phyloP scores from a whole-genome alignment of 2,329 filamentous ascomycete genomes.

The Cladosporium cucumerinum region DNA sequence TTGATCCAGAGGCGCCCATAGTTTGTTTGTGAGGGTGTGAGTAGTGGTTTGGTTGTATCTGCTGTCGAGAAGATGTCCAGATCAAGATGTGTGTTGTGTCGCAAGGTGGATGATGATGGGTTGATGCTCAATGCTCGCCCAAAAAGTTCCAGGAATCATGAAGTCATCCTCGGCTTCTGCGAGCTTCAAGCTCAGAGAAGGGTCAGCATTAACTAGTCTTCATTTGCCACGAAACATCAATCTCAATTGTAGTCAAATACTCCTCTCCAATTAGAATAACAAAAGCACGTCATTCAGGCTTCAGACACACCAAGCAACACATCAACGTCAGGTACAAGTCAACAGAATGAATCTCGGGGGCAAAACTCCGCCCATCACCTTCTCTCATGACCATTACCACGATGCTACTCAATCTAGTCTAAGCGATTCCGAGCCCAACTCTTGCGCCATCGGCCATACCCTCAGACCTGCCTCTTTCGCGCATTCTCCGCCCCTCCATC shows the following conservation, averaged over 20 bases:
- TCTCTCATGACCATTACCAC: not conserved
- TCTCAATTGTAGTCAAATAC: not conserved
- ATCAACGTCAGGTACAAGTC: not conserved
- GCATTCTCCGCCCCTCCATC: conserved; percentile 88
- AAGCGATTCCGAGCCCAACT: conserved; percentile 38
- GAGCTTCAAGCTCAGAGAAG: not conserved
- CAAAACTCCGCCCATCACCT: not conserved
- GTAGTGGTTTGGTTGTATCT: not conserved
- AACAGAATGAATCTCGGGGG: not conserved
- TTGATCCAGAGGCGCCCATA: conserved; percentile 61
- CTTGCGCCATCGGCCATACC: conserved; percentile 31
- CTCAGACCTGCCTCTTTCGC: conserved; percentile 60
- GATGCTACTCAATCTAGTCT: not conserved
- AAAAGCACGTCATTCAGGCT: not conserved
- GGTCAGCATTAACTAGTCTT: not conserved
- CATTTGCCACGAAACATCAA: not conserved
- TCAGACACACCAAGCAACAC: not conserved
- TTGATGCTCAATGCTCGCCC: not conserved
- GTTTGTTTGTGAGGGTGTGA: not conserved
- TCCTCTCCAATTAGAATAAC: not conserved
- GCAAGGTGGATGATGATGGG: not conserved
- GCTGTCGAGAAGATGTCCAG: not conserved
- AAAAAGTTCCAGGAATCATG: conserved; percentile 15
- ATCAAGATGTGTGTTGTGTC: not conserved
- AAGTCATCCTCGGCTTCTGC: conserved; percentile 16